Evolutionary conservation across 192 early-diverging fungal genomes (phyloP), one percentile per base, ranked within the genome.

Genomic region (Powellomyces hirtus): DNA sequence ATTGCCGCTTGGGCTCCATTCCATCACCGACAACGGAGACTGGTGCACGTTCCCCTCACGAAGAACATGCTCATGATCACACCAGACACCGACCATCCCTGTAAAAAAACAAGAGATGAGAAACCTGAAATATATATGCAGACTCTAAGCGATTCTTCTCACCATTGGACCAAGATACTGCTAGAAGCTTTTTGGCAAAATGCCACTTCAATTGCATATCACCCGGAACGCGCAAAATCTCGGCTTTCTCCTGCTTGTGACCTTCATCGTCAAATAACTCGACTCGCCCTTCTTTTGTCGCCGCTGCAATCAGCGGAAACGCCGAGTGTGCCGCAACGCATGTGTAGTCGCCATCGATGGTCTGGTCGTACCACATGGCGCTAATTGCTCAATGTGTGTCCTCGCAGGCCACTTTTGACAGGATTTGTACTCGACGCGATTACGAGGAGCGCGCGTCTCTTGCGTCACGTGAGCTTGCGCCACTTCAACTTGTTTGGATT

Each of bases 81-180:
- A 78, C 82, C 82, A 84, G 0, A 84, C 49, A 3, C 70, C 77
- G 31, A 81, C 72, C 13, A 45, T 64, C 26, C 81, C 81, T 81
- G 50, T 60, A 44, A 55, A 34, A 2, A 34, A 10, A 68, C 56
- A 24, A 37, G 13, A 55, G 40, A 42, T 42, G 40, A 42, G 18
- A 42, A 42, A 16, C 46, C 46, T 49, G 26, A 49, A 3, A 24
- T 18, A 18, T 42, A 42, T 11, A 18, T 18, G 40, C 40, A 42
- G 10, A 42, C 8, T 11, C 40, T 18, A 42, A 8, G 40, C 8
- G 40, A 42, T 11, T 42, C 40, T 42, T 8, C 58, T 8, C 46
- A 77, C 77, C 77, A 29, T 64, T 62, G 18, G 38, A 38, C 77
- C 77, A 79, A 20, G 66, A 50, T 20, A 62, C 60, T 11, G 77